Evolutionary conservation across 225 moss, liverwort and hornwort genomes (phyloP).

Genomic region (Bryoerythrophyllum caledonicum): DNA sequence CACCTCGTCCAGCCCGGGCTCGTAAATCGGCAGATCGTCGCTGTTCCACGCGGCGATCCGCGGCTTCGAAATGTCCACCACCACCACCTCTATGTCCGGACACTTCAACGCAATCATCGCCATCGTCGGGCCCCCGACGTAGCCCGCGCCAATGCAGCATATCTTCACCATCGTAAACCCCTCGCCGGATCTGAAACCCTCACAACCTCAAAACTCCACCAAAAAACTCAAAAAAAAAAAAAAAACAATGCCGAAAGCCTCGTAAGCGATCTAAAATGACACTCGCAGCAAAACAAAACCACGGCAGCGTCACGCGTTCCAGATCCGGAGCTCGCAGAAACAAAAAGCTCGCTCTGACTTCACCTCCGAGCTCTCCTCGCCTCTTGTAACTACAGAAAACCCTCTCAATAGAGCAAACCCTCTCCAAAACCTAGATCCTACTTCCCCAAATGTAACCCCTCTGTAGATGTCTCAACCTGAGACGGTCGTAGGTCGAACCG

Average conservation of each 20-base stretch:
- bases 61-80: slow-evolving; percentile 90
- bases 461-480: too few relatives aligned
- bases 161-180: slow-evolving; percentile 70
- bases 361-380: too few relatives aligned
- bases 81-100: slow-evolving; percentile 57
- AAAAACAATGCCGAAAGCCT: too few relatives aligned
- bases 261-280: too few relatives aligned
- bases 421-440: too few relatives aligned
- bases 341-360: too few relatives aligned
- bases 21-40: slow-evolving; percentile 85
- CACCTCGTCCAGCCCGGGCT: slow-evolving; percentile 79
- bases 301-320: not conserved
- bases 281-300: too few relatives aligned
- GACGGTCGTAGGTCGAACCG: too few relatives aligned
- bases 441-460: too few relatives aligned
- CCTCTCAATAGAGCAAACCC: too few relatives aligned
- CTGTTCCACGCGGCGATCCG: slow-evolving; percentile 95
- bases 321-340: not conserved
- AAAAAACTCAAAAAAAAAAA: too few relatives aligned
- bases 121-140: slow-evolving; percentile 76
- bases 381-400: not conserved
- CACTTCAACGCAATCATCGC: slow-evolving; percentile 75
- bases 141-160: slow-evolving; percentile 80
- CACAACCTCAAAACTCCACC: not conserved
- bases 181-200: slow-evolving; percentile 8